Evolutionary conservation across 305 asterid genomes (phyloP), one percentile per base, ranked within the genome.

Genomic region (Rubia tinctorum): DNA sequence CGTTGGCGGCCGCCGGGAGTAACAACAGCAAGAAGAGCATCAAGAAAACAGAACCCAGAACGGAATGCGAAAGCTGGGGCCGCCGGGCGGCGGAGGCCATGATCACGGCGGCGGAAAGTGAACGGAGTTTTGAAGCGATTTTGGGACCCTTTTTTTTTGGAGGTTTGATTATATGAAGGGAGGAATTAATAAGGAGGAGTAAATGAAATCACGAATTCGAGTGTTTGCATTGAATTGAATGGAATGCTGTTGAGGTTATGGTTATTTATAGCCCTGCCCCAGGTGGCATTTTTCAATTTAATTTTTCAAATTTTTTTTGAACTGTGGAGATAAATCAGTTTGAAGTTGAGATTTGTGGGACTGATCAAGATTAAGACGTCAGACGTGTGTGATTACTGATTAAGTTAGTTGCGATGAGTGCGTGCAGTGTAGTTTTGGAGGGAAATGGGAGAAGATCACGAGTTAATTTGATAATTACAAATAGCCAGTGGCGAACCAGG

Each of bases 151-250:
- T 53, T 17, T 53, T 8, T 8, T 8, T 8, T 12, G 53, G 53
- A 47, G 53, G 18, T 43, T 49, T 15, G 56, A 49, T 49, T 49
- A 49, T 49, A 15, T 49, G 18, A 3, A 13, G 53, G 14, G 53
- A 11, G 14, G 53, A 47, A 47, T 47, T 47, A 13, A 45, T 45
- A 2, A 34, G 39, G 5, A 34, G 60, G 23, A 53, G 60, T 53
- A 53, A 71, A 76, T 76, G 71, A 34, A 63, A 65, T 76, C 80
- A 76, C 80, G 76, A 76, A 76, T 40, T 53, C 15, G 12, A 37
- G 55, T 37, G 74, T 61, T 62, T 40, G 75, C 75, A 47, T 43
- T 37, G 56, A 39, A 61, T 44, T 13, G 18, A 45, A 12, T 64
- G 47, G 10, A 27, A n/a, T 25, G 61, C 55, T 44, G 66, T 44